Conservation (phyloP, 371 early-diverging fungal species). For the Mortierella sp. region DNA sequence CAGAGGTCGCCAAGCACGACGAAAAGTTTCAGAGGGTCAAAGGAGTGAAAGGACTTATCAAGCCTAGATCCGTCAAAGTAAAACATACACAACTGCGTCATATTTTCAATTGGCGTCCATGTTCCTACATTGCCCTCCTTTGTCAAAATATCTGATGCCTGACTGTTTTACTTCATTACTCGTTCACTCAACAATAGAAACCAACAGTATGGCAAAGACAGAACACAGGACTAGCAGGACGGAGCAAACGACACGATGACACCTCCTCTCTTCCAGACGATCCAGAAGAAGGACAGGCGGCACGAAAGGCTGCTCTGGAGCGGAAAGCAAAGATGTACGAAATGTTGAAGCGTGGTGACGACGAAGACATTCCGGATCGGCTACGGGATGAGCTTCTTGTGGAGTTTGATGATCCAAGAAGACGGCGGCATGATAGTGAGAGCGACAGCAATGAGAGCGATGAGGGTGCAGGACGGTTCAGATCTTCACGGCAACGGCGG, state of each 20-base stretch:
- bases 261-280: not conserved
- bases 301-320: conserved; percentile 71
- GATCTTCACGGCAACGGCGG: conserved; percentile 13
- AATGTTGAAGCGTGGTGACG: conserved; percentile 37
- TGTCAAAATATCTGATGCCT: no score
- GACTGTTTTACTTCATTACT: no score
- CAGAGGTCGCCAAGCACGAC: conserved; percentile 48
- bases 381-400: conserved; percentile 58
- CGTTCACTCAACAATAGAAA: conserved; percentile 60
- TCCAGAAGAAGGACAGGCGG: conserved; percentile 30
- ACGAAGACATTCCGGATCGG: conserved; percentile 55
- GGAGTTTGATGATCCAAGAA: conserved; percentile 63
- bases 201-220: conserved; percentile 69
- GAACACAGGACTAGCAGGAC: conserved; percentile 69
- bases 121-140: not conserved
- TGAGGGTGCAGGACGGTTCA: conserved; percentile 2
- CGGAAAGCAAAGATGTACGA: conserved; percentile 79
- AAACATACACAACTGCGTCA: no score
- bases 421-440: conserved; percentile 25
- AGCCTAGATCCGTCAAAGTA: conserved; percentile 45
- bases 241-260: conserved; percentile 53
- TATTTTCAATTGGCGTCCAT: not conserved
- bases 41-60: conserved; percentile 17
- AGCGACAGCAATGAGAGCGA: conserved; percentile 25
- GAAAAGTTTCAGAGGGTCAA: conserved; percentile 36